Conservation (phyloP, 176 grass and related monocot species). For the Coix lacrymajobi region DNA sequence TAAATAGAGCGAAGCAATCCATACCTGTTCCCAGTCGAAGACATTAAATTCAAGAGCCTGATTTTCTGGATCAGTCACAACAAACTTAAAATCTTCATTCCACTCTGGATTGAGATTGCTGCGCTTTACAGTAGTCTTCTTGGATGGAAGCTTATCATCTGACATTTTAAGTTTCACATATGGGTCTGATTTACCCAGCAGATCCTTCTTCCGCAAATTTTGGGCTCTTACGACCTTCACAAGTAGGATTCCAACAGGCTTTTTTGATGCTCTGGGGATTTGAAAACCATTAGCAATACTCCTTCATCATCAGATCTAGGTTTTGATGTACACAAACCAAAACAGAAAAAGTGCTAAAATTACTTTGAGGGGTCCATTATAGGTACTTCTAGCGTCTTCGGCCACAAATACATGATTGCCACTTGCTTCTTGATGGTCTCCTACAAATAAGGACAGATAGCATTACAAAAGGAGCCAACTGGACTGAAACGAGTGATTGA, state of each 20-base stretch:
- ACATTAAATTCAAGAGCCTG: constrained; percentile 69
- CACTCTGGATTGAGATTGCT: constrained; percentile 94
- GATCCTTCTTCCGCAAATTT: constrained; percentile 75
- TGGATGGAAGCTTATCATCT: constrained; percentile 77
- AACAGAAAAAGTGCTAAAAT: constrained; percentile 18
- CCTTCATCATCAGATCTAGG: neutral
- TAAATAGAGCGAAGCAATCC: constrained; percentile 11
- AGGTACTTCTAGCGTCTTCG: constrained; percentile 79
- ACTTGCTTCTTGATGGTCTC: constrained; percentile 95
- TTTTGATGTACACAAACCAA: neutral
- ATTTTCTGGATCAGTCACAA: constrained; percentile 77
- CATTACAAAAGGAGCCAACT: constrained; percentile 17
- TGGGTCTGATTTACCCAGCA: constrained; percentile 95
- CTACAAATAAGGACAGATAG: constrained; percentile 40
- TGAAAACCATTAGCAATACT: neutral
- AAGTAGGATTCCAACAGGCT: constrained; percentile 81
- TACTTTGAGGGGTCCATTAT: constrained; percentile 88
- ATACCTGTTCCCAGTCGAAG: constrained; percentile 92
- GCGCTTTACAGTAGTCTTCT: constrained; percentile 82
- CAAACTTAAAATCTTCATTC: constrained; percentile 87
- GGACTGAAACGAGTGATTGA: neutral
- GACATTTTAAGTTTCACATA: constrained; percentile 86
- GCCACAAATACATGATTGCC: constrained; percentile 92
- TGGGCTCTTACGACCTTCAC: constrained; percentile 71
- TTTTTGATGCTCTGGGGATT: constrained; percentile 70